These are phyloP conservation scores for Neonectria neomacrospora DNA, from an alignment of 2,329 filamentous ascomycete genomes.

Conservation along the genomic window DNA sequence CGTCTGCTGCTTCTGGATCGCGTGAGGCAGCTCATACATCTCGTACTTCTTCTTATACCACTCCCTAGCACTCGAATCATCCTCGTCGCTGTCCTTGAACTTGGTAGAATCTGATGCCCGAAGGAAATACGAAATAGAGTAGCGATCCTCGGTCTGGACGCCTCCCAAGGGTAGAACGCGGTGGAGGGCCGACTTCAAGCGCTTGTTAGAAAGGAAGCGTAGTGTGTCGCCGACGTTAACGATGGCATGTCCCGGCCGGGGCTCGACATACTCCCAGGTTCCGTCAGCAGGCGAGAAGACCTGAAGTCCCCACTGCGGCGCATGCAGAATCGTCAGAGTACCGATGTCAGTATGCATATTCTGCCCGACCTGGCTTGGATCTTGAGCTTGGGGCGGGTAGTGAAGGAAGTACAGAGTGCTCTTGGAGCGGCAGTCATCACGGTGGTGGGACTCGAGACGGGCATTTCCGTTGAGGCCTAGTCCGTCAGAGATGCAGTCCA, in stretches of 20 bases:
- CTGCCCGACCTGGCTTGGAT: conserved; percentile 23
- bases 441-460: neutral
- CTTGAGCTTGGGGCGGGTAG: conserved; percentile 4
- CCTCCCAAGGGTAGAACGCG: conserved; percentile 18
- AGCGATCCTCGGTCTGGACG: conserved; percentile 17
- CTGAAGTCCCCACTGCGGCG: conserved; percentile 27
- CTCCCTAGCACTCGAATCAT: conserved; percentile 19
- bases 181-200: conserved; percentile 16
- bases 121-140: conserved; percentile 26
- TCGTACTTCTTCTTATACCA: conserved; percentile 25
- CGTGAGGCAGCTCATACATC: conserved; percentile 16
- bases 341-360: conserved; percentile 32
- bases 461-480: conserved; percentile 1
- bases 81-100: conserved; percentile 26
- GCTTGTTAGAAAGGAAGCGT: conserved; percentile 25
- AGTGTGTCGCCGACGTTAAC: conserved; percentile 13
- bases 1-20: conserved; percentile 14
- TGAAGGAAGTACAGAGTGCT: conserved; percentile 10
- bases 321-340: conserved; percentile 17
- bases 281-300: neutral
- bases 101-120: conserved; percentile 16
- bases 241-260: conserved; percentile 3
- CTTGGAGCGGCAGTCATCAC: conserved; percentile 8
- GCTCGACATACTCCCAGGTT: neutral
- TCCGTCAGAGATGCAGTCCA: conserved; percentile 1